These are phyloP conservation scores for Colletotrichum musae DNA, from an alignment of 2,329 filamentous ascomycete species.

Conservation along the genomic window DNA sequence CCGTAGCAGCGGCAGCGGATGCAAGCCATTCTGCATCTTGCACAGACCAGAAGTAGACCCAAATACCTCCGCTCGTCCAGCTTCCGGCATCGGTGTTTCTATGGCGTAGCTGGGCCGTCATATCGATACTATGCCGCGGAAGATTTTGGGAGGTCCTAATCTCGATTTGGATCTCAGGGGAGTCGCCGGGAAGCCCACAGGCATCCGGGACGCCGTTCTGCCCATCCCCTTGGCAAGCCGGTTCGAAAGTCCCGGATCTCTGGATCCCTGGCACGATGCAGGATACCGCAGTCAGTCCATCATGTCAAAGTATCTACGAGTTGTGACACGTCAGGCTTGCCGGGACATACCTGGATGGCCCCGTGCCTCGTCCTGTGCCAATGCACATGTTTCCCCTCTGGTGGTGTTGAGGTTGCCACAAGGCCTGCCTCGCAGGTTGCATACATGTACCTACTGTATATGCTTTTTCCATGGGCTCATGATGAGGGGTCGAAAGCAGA, in stretches of 20 bases:
- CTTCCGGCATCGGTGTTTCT: too few species aligned
- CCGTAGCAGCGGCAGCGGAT: neutral
- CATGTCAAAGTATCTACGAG: neutral
- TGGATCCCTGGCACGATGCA: neutral
- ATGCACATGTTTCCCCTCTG: neutral
- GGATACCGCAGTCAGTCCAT: neutral
- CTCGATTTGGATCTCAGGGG: neutral
- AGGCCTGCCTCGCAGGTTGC: neutral
- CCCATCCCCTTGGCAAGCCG: neutral
- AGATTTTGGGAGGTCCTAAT: neutral
- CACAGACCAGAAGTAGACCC: neutral
- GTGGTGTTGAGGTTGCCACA: neutral
- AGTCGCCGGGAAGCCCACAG: neutral
- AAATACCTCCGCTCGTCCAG: neutral
- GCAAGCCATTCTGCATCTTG: neutral
- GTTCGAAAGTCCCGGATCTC: neutral
- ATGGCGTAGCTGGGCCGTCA: too few species aligned
- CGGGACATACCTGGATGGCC: neutral
- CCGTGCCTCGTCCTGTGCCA: neutral
- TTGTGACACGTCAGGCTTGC: neutral
- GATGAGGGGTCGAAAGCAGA: neutral
- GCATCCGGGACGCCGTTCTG: neutral
- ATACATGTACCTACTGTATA: neutral
- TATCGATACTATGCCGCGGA: neutral
- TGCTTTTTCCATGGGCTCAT: neutral